phyloP scores from a whole-genome alignment of 371 early-diverging fungal genomes.

The Hamiltosporidium tvaerminnensis region DNA sequence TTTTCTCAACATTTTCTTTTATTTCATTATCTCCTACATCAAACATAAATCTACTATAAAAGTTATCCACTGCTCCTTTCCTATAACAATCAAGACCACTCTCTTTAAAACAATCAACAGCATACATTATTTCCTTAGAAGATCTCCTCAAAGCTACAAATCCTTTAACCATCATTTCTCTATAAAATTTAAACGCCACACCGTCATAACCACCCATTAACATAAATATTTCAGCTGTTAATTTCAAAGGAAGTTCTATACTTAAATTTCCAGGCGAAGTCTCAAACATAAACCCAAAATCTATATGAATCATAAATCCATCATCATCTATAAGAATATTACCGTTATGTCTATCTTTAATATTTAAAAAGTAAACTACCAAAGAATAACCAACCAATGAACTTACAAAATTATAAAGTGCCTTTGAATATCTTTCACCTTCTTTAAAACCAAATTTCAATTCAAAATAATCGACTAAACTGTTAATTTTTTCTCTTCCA shows the following conservation, averaged over 20 bases:
- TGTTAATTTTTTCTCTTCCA: constrained; percentile 89
- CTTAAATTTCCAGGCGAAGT: constrained; percentile 92
- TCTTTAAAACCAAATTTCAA: constrained; percentile 79
- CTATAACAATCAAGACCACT: constrained; percentile 92
- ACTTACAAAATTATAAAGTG: constrained; percentile 77
- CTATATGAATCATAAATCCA: constrained; percentile 92
- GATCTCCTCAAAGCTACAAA: constrained; percentile 58
- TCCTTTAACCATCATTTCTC: constrained; percentile 40
- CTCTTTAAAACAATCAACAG: constrained; percentile 74
- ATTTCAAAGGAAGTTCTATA: constrained; percentile 91
- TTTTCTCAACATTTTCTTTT: constrained; percentile 73
- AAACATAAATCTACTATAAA: constrained; percentile 70
- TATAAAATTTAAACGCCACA: constrained; percentile 56
- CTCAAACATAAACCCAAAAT: constrained; percentile 95
- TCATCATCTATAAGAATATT: constrained; percentile 93
- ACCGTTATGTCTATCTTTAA: constrained; percentile 97
- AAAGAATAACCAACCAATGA: constrained; percentile 88
- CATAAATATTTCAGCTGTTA: constrained; percentile 86
- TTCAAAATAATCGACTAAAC: constrained; percentile 60
- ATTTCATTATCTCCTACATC: constrained; percentile 72
- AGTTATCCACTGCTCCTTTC: constrained; percentile 63
- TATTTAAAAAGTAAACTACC: constrained; percentile 75
- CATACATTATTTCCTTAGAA: constrained; percentile 71
- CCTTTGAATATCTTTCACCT: constrained; percentile 70
- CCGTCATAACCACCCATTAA: constrained; percentile 71